Evolutionary conservation across 768 basidiomycete genomes (phyloP), one percentile per base, ranked within the genome.

Genomic region (Naganishia randhawae): DNA sequence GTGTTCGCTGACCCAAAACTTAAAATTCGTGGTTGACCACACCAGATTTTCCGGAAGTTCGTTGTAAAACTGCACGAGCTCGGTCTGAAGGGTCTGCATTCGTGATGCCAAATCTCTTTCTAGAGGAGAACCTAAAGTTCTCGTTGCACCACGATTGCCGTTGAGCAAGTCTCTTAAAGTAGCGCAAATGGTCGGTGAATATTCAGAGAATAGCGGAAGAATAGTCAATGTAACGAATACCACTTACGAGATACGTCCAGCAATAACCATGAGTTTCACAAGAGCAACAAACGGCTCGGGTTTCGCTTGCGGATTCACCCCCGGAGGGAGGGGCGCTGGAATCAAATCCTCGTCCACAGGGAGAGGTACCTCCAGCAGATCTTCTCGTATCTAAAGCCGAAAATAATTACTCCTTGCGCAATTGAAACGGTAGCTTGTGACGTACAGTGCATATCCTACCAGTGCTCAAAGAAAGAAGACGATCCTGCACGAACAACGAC

Each of bases 11-110:
- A 65, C 64, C 50, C 61, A 65, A 6, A 62, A 45, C 66, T 76
- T 76, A 67, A 79, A 78, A 48, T 77, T 79, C 25, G 76, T 75
- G 27, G 72, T 75, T 1, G 69, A 69, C 78, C 78, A 79, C 32
- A 65, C 69, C 50, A 79, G 64, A 16, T 65, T 65, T 17, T 74
- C 73, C 8, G 78, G 78, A 22, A 77, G 66, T 19, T 54, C 63
- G 41, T 70, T 71, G 25, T 74, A 73, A 45, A 78, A 78, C 22
- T 73, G 70, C 5, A 79, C 71, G 31, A 79, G 67, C 19, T 73
- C 61, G 19, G 73, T 66, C 68, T 79, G 77, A 14, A 79, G 61
- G 35, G 75, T 74, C 17, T 50, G 52, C 66, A 67, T 41, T 31
- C 62, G 62, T 3, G 42, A 48, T 14, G 74, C 70, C 16, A 77